These are phyloP conservation scores for Thinopyrum obtusiflorum DNA, from an alignment of 202 grass and related monocot species.

Conservation along the genomic window DNA sequence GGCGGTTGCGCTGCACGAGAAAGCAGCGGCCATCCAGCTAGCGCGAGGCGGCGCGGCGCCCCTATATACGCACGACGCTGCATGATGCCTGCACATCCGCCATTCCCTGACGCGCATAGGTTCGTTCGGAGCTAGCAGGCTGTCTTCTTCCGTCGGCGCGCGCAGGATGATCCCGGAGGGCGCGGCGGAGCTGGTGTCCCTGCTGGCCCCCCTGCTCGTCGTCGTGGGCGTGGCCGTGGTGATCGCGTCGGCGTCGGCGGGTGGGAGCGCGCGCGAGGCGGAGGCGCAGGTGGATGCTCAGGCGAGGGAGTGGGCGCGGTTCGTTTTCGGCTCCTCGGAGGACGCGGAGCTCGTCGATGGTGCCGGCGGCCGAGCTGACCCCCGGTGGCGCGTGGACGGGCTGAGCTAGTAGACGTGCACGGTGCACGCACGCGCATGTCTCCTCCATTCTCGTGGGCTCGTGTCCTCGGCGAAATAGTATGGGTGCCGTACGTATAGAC, in stretches of 20 bases:
- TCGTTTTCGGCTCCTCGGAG: constrained; percentile 50
- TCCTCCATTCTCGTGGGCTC: not conserved
- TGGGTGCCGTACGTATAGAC: too few relatives aligned
- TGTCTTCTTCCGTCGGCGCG: not conserved
- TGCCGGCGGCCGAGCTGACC: not conserved
- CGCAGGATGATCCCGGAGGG: constrained; percentile 20
- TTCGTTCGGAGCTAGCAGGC: not conserved
- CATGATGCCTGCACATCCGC: not conserved
- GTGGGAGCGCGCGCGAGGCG: not conserved
- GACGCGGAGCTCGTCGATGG: not conserved
- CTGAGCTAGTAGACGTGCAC: too few relatives aligned
- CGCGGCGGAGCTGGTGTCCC: constrained; percentile 32
- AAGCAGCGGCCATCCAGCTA: not conserved
- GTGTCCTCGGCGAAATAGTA: not conserved
- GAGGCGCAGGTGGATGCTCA: constrained; percentile 13
- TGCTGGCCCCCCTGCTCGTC: constrained; percentile 52
- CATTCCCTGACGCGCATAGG: not conserved
- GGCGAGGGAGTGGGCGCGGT: constrained; percentile 47
- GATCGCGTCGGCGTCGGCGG: constrained; percentile 34
- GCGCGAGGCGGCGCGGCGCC: not conserved
- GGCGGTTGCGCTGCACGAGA: constrained; percentile 25
- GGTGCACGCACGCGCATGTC: too few relatives aligned
- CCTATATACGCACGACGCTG: not conserved
- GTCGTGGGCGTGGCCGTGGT: constrained; percentile 41
- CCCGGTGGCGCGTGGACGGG: not conserved